Evolutionary conservation across 2,329 filamentous ascomycete genomes (phyloP), one percentile per base, ranked within the genome.

Genomic region (Colletotrichum destructivum): DNA sequence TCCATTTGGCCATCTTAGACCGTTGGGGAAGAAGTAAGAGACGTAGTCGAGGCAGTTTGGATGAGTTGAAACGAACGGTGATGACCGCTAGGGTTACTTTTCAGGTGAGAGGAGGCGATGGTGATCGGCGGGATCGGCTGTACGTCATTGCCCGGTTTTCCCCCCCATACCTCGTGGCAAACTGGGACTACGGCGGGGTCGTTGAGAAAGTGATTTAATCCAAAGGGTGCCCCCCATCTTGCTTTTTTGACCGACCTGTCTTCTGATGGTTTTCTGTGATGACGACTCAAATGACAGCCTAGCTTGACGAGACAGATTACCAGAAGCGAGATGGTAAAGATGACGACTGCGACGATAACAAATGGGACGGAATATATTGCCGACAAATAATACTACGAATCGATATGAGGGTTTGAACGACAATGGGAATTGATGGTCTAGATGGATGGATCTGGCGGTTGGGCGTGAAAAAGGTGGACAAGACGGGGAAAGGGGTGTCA

Each of bases 51-150:
- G 31, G 31, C 8, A 35, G 31, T 35, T 35, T 35, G 31, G 9
- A 2, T 35, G 31, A 35, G 8, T 35, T 35, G 8, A 9, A 31
- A 16, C 31, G 54, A 21, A 60, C 16, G 12, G 26, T 6, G 11
- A 21, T 56, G 5, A 5, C 31, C 2, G 31, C 38, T 56, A 49
- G 68, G 44, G 66, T 62, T 55, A 51, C 59, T 7, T 65, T 49
- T 65, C 66, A 61, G 66, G 66, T 56, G 60, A 56, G 69, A 70
- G 66, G 60, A 46, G 54, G 61, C 49, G 54, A 70, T 70, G 66
- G 60, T 47, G 69, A 72, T 72, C 69, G 66, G 69, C 69, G 69
- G 60, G 69, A 72, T 72, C 69, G 66, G 57, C 69, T 42, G 61
- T 66, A 46, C 57, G 64, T 59, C 69, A 63, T 69, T 63, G 47